A percentile compares a stretch with the other conserved stretches of the same genome.
Evolutionary conservation across 768 basidiomycete genomes (phyloP).

Genomic region (Kwoniella pini): DNA sequence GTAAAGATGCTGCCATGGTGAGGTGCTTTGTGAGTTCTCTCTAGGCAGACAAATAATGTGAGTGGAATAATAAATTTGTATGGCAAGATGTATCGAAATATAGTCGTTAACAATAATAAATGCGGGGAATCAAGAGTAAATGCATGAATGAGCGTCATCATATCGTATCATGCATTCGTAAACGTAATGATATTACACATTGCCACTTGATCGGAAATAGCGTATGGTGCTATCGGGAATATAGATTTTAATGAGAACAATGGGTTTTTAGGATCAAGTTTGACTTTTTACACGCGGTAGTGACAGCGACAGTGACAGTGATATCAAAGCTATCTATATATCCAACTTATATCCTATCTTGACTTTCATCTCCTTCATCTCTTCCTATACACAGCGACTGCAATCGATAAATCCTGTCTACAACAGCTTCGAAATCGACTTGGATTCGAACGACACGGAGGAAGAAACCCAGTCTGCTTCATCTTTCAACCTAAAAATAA

Average conservation of each 20-base stretch:
- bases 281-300: slow-evolving; percentile 5
- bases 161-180: too few species aligned
- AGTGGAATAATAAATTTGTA: neutral
- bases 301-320: neutral
- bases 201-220: neutral
- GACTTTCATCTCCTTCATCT: neutral
- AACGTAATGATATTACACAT: neutral
- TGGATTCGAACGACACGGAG: slow-evolving; percentile 17
- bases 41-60: too few species aligned
- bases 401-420: slow-evolving; percentile 31
- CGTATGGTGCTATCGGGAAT: neutral
- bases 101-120: neutral
- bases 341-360: too few species aligned
- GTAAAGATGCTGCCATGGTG: slow-evolving; percentile 35
- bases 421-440: neutral
- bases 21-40: too few species aligned
- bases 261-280: neutral
- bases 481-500: neutral
- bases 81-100: neutral
- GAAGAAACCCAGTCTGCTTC: slow-evolving; percentile 28
- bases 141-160: slow-evolving; percentile 9
- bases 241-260: slow-evolving; percentile 7
- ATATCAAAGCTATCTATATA: neutral
- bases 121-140: neutral
- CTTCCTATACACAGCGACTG: slow-evolving; percentile 22